Evolutionary conservation across 1,284 basidiomycete species (phyloP), one percentile per base, ranked within the genome.

Genomic region (Grifola frondosa): DNA sequence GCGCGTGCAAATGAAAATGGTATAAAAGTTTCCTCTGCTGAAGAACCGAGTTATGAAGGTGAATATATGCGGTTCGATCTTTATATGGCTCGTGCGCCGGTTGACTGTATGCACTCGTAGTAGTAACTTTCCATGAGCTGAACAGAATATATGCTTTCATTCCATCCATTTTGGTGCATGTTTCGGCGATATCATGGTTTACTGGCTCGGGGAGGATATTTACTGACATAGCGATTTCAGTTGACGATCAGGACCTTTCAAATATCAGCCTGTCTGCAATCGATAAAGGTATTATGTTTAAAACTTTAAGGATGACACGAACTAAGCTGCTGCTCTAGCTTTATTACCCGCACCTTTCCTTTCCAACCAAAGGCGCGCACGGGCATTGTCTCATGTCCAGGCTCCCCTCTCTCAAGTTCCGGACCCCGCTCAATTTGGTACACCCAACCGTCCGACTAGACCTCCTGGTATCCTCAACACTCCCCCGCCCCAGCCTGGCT

Each of bases 1-100:
- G 78, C 75, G 25, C 73, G 84, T 35, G 81, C 85, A 25, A 80
- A 70, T 44, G 80, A 84, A 57, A 81, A 85, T 52, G 84, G 82
- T 24, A 87, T 86, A 51, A 81, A 75, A 59, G 81, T 85, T 42
- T 67, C 75, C 30, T 67, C 69, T 13, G 53, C 59, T 21, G 75
- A 78, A 35, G 75, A 77, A 10, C 71, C 74, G 5, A 68, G 74
- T 50, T 77, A 72, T 58, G 75, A 81, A 57, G 59, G 68, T 69
- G 49, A 46, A 58, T 61, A 21, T 55, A 57, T 54, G 57, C 49
- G 48, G 49, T 13, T 50, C 40, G 10, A 43, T 16, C 17, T 24
- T 30, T 17, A 23, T 16, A 4, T 23, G 16, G 21, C 10, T 20
- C 25, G 11, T 20, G 21, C 31, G 43, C 36, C 30, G 24, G 20